phyloP scores from a whole-genome alignment of 202 grass and related monocot genomes.

The Carex arenaria region DNA sequence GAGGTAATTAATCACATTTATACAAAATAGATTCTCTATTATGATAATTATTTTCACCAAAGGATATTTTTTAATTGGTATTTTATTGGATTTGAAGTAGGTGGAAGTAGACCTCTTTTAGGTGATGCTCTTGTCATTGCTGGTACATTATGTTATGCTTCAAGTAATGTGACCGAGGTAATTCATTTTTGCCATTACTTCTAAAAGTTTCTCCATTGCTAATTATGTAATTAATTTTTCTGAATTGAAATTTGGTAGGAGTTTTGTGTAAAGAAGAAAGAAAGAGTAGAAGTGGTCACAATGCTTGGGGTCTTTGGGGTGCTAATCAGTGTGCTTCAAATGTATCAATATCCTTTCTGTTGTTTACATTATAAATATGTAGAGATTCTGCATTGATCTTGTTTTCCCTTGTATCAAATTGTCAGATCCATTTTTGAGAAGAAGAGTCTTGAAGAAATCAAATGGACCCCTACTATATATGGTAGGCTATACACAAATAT shows the following conservation, averaged over 20 bases:
- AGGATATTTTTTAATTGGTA: not conserved
- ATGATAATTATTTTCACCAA: not conserved
- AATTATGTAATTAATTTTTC: conserved; percentile 19
- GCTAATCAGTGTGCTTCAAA: conserved; percentile 51
- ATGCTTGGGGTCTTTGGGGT: conserved; percentile 75
- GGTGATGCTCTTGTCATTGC: conserved; percentile 79
- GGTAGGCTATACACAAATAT: conserved; percentile 31
- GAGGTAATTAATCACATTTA: conserved; percentile 37
- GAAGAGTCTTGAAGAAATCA: conserved; percentile 58
- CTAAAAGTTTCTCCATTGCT: conserved; percentile 20
- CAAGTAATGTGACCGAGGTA: conserved; percentile 70
- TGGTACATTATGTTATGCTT: conserved; percentile 69
- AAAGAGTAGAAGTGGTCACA: conserved; percentile 65
- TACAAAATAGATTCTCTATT: not conserved
- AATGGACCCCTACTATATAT: conserved; percentile 71
- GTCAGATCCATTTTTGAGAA: conserved; percentile 68
- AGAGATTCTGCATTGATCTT: not conserved
- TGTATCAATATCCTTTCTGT: conserved; percentile 41
- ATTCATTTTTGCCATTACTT: conserved; percentile 8
- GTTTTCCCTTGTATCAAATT: conserved; percentile 22
- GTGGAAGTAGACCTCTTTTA: conserved; percentile 58
- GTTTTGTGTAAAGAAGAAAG: conserved; percentile 74
- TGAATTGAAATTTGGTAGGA: conserved; percentile 40
- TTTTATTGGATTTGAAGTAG: conserved; percentile 18
- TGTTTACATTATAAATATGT: conserved; percentile 6